A percentile compares a stretch with the other conserved stretches of the same genome.
Conservation (phyloP, 1,284 basidiomycete species). For the Schizophyllum amplum region DNA sequence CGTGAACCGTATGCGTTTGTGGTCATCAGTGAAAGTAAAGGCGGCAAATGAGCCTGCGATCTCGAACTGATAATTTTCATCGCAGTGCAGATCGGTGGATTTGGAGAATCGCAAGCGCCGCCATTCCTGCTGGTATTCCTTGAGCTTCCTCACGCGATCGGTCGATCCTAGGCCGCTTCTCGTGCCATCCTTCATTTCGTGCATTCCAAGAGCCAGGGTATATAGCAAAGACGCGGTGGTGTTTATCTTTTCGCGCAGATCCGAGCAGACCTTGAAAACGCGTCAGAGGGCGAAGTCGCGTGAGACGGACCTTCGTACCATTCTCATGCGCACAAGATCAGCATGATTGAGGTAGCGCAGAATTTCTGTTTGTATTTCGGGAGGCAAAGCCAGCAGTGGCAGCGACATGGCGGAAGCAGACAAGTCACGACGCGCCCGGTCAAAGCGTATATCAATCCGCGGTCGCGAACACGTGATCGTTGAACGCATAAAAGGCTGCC, state of each 20-base stretch:
- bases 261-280: neutral
- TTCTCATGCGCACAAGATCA: neutral
- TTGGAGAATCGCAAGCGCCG: neutral
- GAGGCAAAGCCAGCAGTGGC: neutral
- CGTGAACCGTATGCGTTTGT: neutral
- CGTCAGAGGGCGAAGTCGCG: neutral
- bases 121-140: conserved; percentile 3
- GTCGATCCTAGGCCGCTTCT: neutral
- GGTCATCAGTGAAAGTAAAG: neutral
- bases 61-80: neutral
- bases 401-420: neutral
- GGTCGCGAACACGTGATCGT: neutral
- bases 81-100: neutral
- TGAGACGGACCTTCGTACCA: neutral
- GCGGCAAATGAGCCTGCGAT: neutral
- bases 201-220: neutral
- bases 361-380: neutral
- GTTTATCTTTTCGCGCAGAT: neutral
- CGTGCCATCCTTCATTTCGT: neutral
- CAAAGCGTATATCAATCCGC: neutral
- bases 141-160: neutral
- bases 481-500: conserved; percentile 2
- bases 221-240: neutral
- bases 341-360: neutral
- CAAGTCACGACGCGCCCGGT: neutral